Evolutionary conservation across 2,329 filamentous ascomycete species (phyloP), one percentile per base, ranked within the genome.

Genomic region (Clathrospora elynae): DNA sequence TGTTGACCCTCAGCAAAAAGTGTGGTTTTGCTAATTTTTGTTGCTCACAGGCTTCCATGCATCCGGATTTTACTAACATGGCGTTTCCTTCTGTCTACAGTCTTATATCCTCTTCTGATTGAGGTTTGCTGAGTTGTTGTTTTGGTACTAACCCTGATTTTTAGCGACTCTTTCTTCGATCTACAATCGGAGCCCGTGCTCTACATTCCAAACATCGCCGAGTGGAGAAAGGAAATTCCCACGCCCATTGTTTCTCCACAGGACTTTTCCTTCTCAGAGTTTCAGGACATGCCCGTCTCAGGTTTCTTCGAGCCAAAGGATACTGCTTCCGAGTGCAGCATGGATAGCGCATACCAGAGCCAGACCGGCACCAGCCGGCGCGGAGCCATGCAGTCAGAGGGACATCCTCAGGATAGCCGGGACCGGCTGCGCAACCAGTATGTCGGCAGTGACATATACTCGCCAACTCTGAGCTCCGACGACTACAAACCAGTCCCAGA

Each of bases 301-400:
- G 67, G 71, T 25, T 47, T 57, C 38, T 64, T 63, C 47, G 63
- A 69, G 38, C 53, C 57, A 28, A 70, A 70, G 60, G 67, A 70
- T 38, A 66, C 62, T 46, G 59, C 58, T 42, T 72, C 68, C 49
- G 67, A 67, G 48, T 70, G 64, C 59, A 71, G 68, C 59, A 72
- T 73, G 70, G 70, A 73, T 57, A 72, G 68, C 55, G 62, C 67
- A 44, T 72, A 73, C 46, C 65, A 71, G 40, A 72, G 69, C 55
- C 67, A 70, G 55, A 62, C 56, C 42, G 64, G 69, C 51, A 60
- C 67, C 57, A 65, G 57, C 61, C 61, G 59, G 59, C 61, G 61
- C 45, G 59, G 59, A 51, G 47, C 53, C 32, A 50, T 53, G 36
- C 55, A 57, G 46, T 42, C 59, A 35, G 63, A 66, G 39, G 55